These are phyloP conservation scores for Lignosus rhinocerotis DNA, from an alignment of 1,284 basidiomycete species.

Conservation along the genomic window DNA sequence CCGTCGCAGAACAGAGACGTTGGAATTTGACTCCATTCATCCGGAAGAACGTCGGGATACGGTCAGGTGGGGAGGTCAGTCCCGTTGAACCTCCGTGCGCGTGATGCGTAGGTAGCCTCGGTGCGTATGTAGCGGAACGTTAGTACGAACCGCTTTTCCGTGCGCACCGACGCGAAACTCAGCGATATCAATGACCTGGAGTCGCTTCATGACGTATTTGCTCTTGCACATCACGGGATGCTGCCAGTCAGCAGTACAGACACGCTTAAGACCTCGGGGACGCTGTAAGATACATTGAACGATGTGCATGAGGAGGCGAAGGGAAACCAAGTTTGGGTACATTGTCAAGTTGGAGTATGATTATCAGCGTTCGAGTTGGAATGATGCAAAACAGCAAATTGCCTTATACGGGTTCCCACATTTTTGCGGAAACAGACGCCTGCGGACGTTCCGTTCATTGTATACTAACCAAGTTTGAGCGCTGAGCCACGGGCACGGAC, in stretches of 20 bases:
- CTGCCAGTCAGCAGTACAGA: no score
- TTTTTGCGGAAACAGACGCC: neutral
- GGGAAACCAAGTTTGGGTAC: no score
- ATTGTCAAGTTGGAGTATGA: no score
- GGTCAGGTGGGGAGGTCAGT: constrained; percentile 24
- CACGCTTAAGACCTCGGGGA: no score
- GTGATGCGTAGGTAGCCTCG: neutral
- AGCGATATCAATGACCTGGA: neutral
- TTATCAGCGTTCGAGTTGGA: no score
- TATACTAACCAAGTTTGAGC: no score
- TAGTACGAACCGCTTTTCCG: neutral
- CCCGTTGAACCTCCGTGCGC: neutral
- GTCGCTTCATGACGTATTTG: no score
- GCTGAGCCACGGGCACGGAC: no score
- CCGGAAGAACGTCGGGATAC: constrained; percentile 25
- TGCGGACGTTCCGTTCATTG: no score
- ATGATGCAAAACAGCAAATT: neutral
- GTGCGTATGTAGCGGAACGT: neutral
- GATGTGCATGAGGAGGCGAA: no score
- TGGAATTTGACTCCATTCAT: neutral
- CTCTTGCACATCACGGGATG: no score
- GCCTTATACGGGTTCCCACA: neutral
- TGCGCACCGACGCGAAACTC: neutral
- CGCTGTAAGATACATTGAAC: no score
- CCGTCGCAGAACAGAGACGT: neutral